A percentile compares a stretch with the other conserved stretches of the same genome.
phyloP scores from a whole-genome alignment of 768 basidiomycete species.

The Boletus tomentosulus region DNA sequence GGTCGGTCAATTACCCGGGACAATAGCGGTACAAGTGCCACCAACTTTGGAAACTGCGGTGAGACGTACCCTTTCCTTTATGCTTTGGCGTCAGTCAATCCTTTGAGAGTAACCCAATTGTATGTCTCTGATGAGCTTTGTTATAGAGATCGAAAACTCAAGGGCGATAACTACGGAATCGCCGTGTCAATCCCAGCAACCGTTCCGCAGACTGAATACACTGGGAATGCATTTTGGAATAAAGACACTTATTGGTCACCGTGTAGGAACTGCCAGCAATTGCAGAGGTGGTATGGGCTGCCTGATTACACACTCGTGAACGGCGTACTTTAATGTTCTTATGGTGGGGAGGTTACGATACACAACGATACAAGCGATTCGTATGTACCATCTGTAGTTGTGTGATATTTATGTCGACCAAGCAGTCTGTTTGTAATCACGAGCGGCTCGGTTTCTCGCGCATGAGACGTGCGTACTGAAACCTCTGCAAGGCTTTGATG shows the following conservation, averaged over 20 bases:
- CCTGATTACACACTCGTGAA: not conserved
- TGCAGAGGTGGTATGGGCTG: not conserved
- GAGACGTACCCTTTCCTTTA: conserved; percentile 3
- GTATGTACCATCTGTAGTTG: too few species aligned
- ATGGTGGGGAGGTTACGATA: too few species aligned
- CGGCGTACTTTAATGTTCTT: too few species aligned
- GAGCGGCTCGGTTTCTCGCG: too few species aligned
- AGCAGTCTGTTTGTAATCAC: too few species aligned
- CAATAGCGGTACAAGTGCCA: too few species aligned
- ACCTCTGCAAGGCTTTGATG: too few species aligned
- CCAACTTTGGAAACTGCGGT: conserved; percentile 1
- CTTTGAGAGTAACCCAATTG: not conserved
- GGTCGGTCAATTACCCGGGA: too few species aligned
- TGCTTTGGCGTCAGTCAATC: not conserved
- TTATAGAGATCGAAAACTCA: not conserved
- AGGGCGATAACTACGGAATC: not conserved
- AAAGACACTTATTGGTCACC: not conserved
- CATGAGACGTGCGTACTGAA: too few species aligned
- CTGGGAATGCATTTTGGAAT: not conserved
- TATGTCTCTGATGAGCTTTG: not conserved
- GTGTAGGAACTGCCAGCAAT: not conserved
- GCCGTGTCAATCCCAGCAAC: not conserved
- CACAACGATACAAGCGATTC: too few species aligned
- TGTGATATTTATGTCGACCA: too few species aligned
- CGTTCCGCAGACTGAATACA: not conserved